A percentile compares a stretch with the other conserved stretches of the same genome.
phyloP scores from a whole-genome alignment of 2,329 filamentous ascomycete genomes.

The Pseudopithomyces chartarum region DNA sequence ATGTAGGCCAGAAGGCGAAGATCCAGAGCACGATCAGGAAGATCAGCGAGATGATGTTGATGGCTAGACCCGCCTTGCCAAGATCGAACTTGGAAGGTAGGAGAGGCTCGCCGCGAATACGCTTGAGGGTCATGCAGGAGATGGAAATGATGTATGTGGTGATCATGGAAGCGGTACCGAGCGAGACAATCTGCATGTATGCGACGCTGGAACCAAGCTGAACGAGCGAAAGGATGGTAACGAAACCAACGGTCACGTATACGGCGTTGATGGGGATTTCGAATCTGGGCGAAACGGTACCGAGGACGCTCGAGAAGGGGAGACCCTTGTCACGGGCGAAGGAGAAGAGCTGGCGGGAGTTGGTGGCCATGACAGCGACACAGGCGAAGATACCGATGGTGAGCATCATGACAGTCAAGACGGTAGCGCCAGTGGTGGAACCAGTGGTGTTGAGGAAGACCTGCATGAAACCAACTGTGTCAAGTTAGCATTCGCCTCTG shows the following conservation, averaged over 20 bases:
- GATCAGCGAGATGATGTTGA: conserved; percentile 47
- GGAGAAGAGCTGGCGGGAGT: conserved; percentile 25
- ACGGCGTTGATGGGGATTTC: conserved; percentile 50
- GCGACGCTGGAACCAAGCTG: conserved; percentile 50
- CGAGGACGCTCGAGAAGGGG: conserved; percentile 3
- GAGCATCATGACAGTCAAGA: conserved; percentile 20
- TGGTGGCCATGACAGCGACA: conserved; percentile 21
- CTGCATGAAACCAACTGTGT: conserved; percentile 9
- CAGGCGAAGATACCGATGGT: conserved; percentile 9
- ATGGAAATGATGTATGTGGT: conserved; percentile 47
- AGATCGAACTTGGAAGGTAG: conserved; percentile 53
- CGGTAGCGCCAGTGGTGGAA: conserved; percentile 12
- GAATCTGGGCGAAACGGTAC: conserved; percentile 6
- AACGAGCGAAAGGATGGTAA: conserved; percentile 52
- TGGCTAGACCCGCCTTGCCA: conserved; percentile 47
- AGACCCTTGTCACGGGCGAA: conserved; percentile 14
- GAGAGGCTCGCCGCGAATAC: conserved; percentile 48
- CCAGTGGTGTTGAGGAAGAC: conserved; percentile 19
- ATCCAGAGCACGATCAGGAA: conserved; percentile 48
- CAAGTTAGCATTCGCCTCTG: not conserved
- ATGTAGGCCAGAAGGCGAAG: conserved; percentile 49
- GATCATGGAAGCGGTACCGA: conserved; percentile 18
- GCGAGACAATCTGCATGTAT: conserved; percentile 21
- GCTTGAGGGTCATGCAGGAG: conserved; percentile 50
- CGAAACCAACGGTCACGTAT: conserved; percentile 43